Conservation (phyloP, 345 rosid genomes). For the Lepidium africanum region DNA sequence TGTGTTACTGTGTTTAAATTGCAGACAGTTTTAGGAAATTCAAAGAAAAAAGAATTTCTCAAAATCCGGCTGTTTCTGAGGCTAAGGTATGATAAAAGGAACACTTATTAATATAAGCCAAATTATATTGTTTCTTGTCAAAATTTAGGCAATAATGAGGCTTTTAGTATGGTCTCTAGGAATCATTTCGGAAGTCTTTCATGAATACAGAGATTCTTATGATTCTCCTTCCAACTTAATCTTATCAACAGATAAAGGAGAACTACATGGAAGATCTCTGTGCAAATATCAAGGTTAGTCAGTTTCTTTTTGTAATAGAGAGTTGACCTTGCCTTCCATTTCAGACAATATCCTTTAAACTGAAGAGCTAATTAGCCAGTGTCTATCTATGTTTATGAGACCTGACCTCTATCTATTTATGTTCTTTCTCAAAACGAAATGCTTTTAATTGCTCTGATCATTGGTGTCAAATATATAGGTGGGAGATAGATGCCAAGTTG, state of each 20-base stretch:
- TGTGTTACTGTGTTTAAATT: conserved; percentile 6
- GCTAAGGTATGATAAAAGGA: conserved; percentile 39
- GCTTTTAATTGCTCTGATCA: neutral
- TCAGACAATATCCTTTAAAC: neutral
- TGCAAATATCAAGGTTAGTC: conserved; percentile 58
- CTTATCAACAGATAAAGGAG: conserved; percentile 42
- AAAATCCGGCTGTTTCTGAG: conserved; percentile 55
- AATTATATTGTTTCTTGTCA: neutral
- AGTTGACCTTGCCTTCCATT: neutral
- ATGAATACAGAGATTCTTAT: neutral
- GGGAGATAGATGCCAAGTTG: conserved; percentile 91
- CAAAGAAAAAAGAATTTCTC: conserved; percentile 60
- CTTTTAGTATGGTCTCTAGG: neutral
- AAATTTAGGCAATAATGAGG: neutral
- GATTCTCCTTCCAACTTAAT: neutral
- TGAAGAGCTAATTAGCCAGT: conserved; percentile 4
- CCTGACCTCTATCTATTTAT: neutral
- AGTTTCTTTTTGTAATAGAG: neutral
- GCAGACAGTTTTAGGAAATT: conserved; percentile 78
- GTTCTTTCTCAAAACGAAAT: neutral
- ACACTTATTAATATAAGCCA: neutral
- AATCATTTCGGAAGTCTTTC: neutral
- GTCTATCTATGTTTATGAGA: neutral
- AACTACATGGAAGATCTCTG: conserved; percentile 75
- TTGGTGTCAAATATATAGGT: conserved; percentile 33